Percentiles rank a stretch among this genome's conserved stretches.
Conservation (phyloP, 371 early-diverging fungal genomes). For the Mortierella sp. region DNA sequence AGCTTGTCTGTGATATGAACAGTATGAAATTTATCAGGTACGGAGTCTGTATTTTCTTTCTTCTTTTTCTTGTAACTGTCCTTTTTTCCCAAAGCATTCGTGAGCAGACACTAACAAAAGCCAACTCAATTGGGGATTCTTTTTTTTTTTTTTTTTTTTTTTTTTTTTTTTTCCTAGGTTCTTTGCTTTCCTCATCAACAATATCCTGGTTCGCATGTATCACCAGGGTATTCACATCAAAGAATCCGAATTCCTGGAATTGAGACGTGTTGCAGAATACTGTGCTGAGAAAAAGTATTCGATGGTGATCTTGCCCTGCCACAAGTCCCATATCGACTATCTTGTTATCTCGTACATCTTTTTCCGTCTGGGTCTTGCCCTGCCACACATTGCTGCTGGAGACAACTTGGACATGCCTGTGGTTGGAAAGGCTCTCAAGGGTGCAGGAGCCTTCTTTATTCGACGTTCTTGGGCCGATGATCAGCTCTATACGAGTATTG, state of each 20-base stretch:
- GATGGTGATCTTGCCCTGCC: constrained; percentile 84
- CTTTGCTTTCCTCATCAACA: constrained; percentile 79
- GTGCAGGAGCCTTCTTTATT: constrained; percentile 87
- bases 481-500: constrained; percentile 73
- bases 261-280: constrained; percentile 52
- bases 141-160: background rate
- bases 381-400: constrained; percentile 92
- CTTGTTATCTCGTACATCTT: constrained; percentile 87
- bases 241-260: constrained; percentile 82
- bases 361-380: constrained; percentile 82
- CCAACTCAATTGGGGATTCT: background rate
- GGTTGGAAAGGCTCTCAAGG: constrained; percentile 75
- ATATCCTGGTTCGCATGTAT: constrained; percentile 80
- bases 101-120: background rate
- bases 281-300: constrained; percentile 75
- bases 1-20: constrained; percentile 75
- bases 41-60: background rate
- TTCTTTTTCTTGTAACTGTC: no score
- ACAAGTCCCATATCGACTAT: constrained; percentile 93
- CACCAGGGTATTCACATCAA: constrained; percentile 89
- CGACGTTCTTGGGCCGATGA: constrained; percentile 87
- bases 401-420: constrained; percentile 88
- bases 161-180: constrained; percentile 55
- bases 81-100: no score
- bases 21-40: constrained; percentile 72